These are phyloP conservation scores for Kappamyces sp. DNA, from an alignment of 192 early-diverging fungal genomes.

Conservation along the genomic window DNA sequence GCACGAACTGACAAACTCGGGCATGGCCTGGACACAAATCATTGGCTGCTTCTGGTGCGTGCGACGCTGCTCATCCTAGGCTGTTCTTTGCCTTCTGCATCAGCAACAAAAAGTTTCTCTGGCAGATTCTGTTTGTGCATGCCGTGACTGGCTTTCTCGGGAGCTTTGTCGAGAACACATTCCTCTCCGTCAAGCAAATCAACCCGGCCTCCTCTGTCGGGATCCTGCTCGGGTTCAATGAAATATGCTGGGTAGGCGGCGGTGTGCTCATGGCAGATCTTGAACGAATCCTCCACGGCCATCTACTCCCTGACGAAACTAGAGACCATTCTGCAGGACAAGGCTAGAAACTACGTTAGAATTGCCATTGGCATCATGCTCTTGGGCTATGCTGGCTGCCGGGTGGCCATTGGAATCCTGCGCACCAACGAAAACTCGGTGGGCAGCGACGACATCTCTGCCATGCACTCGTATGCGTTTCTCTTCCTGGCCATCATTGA, in stretches of 20 bases:
- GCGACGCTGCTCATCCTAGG: too few relatives aligned
- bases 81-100: too few relatives aligned
- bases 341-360: constrained; percentile 4
- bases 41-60: constrained; percentile 3
- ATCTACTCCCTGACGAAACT: constrained; percentile 20
- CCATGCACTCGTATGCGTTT: constrained; percentile 29
- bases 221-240: constrained; percentile 16
- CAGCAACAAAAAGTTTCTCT: not conserved
- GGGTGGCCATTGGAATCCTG: constrained; percentile 22
- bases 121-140: constrained; percentile 14
- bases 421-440: constrained; percentile 6
- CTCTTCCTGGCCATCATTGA: constrained; percentile 27
- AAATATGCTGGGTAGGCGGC: not conserved
- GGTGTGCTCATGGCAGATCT: not conserved
- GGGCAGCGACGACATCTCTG: constrained; percentile 9
- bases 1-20: too few relatives aligned
- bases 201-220: not conserved
- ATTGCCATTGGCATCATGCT: constrained; percentile 18
- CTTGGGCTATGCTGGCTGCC: constrained; percentile 7
- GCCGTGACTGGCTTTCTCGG: constrained; percentile 3
- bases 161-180: constrained; percentile 6
- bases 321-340: not conserved
- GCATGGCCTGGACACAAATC: constrained; percentile 2
- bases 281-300: constrained; percentile 22
- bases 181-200: not conserved